phyloP scores from a whole-genome alignment of 2,329 filamentous ascomycete genomes.

The Herpomyces periplanetae region DNA sequence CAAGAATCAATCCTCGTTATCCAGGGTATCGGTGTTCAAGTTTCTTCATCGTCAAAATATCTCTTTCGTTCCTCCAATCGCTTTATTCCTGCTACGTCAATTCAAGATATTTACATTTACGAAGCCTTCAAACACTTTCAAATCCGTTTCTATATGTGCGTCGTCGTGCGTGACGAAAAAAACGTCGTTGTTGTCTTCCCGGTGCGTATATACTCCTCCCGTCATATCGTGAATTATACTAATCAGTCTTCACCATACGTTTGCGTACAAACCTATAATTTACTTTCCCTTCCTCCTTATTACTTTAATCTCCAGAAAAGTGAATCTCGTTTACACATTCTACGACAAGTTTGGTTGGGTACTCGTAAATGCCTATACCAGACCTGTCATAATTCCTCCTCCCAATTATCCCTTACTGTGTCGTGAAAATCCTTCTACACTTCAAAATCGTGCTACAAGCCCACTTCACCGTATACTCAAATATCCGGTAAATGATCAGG shows the following conservation, averaged over 20 bases:
- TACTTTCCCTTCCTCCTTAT: no score
- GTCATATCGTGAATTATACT: no score
- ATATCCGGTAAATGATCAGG: conserved; percentile 11
- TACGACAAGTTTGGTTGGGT: conserved; percentile 70
- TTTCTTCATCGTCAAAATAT: conserved; percentile 29
- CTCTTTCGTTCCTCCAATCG: conserved; percentile 19
- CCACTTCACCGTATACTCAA: conserved; percentile 17
- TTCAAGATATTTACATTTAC: conserved; percentile 71
- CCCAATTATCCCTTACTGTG: no score
- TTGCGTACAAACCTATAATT: no score
- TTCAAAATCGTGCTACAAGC: conserved; percentile 10
- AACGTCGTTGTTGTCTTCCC: conserved; percentile 88
- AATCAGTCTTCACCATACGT: no score
- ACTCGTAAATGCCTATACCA: conserved; percentile 12
- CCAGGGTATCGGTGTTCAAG: conserved; percentile 62
- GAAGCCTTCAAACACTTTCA: conserved; percentile 79
- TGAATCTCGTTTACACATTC: conserved; percentile 27
- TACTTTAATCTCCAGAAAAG: no score
- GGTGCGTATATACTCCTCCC: conserved; percentile 8
- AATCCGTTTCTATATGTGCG: conserved; percentile 51
- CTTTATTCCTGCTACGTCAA: conserved; percentile 62
- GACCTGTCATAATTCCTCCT: neutral
- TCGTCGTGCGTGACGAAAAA: conserved; percentile 58
- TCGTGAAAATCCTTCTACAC: conserved; percentile 4
- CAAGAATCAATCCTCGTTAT: conserved; percentile 64